Evolutionary conservation across 2,329 filamentous ascomycete genomes (phyloP), one percentile per base, ranked within the genome.

Genomic region (Scedosporium apiospermum): DNA sequence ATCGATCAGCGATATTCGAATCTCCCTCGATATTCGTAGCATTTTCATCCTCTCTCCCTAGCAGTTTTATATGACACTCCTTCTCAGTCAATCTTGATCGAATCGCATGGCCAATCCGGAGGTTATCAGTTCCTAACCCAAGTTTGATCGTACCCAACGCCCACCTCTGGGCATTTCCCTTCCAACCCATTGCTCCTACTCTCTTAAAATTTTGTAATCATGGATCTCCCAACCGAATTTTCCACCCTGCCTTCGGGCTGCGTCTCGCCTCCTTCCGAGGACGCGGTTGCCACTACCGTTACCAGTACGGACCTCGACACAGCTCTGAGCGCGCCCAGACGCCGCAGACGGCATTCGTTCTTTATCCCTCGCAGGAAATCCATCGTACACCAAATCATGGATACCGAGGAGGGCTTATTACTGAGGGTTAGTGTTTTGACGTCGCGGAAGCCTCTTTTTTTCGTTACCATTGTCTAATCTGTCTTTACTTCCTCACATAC

Each of bases 331-430:
- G 34, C 14, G 6, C 46, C 60, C 2, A 44, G 60, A 18, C 26
- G 60, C 16, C 44, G 60, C 18, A 77, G 84, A 46, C 78, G 82
- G 6, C 84, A 82, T 67, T 87, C 85, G 2, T 83, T 81, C 62
- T 83, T 83, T 64, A 74, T 82, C 62, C 82, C 81, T 1, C 75
- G 84, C 67, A 77, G 83, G 67, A 84, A 81, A 67, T 86, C 83
- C 10, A 75, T 85, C n/a, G 80, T 85, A 44, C 79, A 81, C 68
- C 78, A 82, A 62, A 80, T 84, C 65, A 82, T 87, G 76, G 85
- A 88, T 51, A 80, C 82, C 44, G 85, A 88, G 66, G 85, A 88
- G 67, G 77, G 80, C 23, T 72, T 88, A 38, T 70, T 88, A 62
- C 76, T 88, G 61, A 86, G 82, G 77, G 79, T 46, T 46, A 12